Percentiles rank a stretch among this genome's conserved stretches.
Conservation (phyloP, 1,284 basidiomycete species). For the Ustilago curta region DNA sequence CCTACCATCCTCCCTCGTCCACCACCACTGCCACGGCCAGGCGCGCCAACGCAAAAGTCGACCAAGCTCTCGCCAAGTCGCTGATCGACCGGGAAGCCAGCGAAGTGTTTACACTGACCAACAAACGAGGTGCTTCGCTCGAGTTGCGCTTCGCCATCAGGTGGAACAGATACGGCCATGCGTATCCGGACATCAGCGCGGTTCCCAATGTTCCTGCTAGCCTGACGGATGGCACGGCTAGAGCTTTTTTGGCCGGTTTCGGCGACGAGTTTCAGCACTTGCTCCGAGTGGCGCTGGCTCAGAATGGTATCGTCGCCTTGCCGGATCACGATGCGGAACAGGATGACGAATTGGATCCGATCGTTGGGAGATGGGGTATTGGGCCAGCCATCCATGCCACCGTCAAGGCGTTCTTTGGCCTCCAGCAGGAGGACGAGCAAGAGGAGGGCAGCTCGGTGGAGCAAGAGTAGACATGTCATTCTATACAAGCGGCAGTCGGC, state of each 20-base stretch:
- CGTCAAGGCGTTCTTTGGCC: constrained; percentile 29
- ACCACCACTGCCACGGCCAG: neutral
- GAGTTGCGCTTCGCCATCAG: constrained; percentile 16
- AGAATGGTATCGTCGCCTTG: constrained; percentile 18
- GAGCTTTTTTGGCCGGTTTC: constrained; percentile 12
- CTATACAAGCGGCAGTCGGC: no score
- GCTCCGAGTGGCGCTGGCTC: constrained; percentile 9
- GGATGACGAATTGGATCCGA: constrained; percentile 7
- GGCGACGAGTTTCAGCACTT: constrained; percentile 23
- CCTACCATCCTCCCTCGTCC: constrained; percentile 14
- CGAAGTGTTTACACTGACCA: constrained; percentile 8
- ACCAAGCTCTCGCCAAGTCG: constrained; percentile 12
- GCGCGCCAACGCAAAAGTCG: neutral
- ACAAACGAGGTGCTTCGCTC: constrained; percentile 13
- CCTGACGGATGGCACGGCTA: neutral
- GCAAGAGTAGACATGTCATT: neutral
- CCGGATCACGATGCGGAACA: constrained; percentile 18
- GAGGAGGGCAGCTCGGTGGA: constrained; percentile 5
- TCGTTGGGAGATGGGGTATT: constrained; percentile 27
- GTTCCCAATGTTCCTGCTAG: constrained; percentile 7
- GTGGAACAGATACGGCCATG: constrained; percentile 40
- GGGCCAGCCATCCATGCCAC: constrained; percentile 13
- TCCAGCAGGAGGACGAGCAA: constrained; percentile 7
- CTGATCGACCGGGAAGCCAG: constrained; percentile 10
- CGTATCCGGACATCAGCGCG: constrained; percentile 8